Evolutionary conservation across 2,329 filamentous ascomycete genomes (phyloP).

Genomic region (Ophiostoma pallidulum): DNA sequence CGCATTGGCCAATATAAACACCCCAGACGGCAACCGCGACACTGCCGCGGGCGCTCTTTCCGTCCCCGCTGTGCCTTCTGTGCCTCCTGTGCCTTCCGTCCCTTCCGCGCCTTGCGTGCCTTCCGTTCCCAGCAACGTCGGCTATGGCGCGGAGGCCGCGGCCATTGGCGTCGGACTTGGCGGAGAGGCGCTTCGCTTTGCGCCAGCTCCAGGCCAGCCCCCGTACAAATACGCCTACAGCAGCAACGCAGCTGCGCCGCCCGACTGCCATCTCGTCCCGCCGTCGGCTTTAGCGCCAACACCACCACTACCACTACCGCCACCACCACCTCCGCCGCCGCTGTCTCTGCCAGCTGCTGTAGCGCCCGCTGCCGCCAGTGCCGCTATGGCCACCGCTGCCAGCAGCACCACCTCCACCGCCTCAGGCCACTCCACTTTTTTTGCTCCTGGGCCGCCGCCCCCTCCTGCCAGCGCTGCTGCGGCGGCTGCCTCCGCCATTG

Average conservation of each 20-base stretch:
- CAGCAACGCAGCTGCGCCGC: background rate
- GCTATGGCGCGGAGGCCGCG: too few relatives aligned
- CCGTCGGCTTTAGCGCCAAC: constrained; percentile 3
- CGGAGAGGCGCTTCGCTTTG: too few relatives aligned
- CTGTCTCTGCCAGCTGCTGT: too few relatives aligned
- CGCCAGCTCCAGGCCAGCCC: background rate
- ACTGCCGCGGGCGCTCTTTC: background rate
- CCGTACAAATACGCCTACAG: background rate
- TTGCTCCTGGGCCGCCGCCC: background rate
- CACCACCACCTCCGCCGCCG: background rate
- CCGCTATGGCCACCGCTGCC: background rate
- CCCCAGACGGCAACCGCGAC: background rate
- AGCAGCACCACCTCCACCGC: background rate
- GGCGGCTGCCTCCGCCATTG: background rate
- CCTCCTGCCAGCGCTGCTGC: background rate
- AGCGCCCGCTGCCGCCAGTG: background rate
- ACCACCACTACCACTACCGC: background rate
- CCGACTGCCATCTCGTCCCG: too few relatives aligned
- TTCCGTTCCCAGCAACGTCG: background rate
- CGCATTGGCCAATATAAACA: background rate
- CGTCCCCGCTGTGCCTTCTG: background rate
- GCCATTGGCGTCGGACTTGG: too few relatives aligned
- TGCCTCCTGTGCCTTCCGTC: background rate
- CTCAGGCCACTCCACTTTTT: background rate
- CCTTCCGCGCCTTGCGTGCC: background rate